These are phyloP conservation scores for Boletus reticulatus DNA, from an alignment of 768 basidiomycete species.

Conservation along the genomic window DNA sequence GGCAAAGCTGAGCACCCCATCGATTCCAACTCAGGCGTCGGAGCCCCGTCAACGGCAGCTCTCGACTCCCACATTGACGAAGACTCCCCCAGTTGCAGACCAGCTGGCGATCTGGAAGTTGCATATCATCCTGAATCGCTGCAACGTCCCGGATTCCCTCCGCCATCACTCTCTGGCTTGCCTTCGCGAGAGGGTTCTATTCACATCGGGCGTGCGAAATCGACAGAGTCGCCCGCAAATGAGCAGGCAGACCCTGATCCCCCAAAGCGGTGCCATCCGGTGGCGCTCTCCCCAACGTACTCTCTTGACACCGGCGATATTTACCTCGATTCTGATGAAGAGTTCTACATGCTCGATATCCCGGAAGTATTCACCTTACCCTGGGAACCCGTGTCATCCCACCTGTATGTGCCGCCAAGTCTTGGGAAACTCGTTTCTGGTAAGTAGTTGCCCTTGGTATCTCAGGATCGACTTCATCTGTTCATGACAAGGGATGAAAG, in stretches of 20 bases:
- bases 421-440: conserved; percentile 35
- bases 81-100: background rate
- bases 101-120: background rate
- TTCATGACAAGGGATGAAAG: conserved; percentile 30
- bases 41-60: background rate
- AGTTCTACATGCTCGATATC: conserved; percentile 36
- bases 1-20: background rate
- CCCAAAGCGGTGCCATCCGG: background rate
- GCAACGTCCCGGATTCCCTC: background rate
- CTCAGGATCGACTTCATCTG: background rate
- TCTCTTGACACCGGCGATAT: background rate
- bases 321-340: conserved; percentile 8
- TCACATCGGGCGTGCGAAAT: background rate
- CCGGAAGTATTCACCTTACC: conserved; percentile 33
- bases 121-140: background rate
- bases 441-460: conserved; percentile 15
- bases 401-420: conserved; percentile 35
- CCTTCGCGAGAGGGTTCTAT: background rate
- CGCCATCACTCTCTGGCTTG: background rate
- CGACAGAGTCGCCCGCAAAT: background rate
- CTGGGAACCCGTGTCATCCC: conserved; percentile 29
- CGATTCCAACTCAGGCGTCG: background rate
- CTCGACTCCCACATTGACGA: background rate
- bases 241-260: background rate
- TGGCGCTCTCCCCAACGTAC: background rate